Evolutionary conservation across 176 grass and related monocot species (phyloP), one percentile per base, ranked within the genome.

Genomic region (Juncus inflexus): DNA sequence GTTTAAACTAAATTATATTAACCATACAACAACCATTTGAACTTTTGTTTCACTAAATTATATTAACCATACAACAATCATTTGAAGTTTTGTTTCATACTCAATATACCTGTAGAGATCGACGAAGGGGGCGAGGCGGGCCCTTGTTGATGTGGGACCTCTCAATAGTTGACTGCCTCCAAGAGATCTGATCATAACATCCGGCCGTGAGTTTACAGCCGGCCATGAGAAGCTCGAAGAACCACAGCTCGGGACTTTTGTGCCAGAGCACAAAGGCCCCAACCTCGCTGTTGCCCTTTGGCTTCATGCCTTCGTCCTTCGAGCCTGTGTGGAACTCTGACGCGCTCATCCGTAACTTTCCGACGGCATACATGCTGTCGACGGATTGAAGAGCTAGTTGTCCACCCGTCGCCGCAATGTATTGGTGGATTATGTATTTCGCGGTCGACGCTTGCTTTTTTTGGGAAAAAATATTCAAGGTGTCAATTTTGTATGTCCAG

Each of bases 351-450:
- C 78, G 80, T 39, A 92, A 78, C 83, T 99, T 99, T 3, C 94
- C 88, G 36, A 92, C 64, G 3, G 94, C 88, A 35, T 99, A 99
- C 94, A 99, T 99, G 85, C 85, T 92, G 76, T 65, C 78, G 61
- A 92, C 57, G 63, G 85, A 84, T 83, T 76, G 79, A 77, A 99
- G 75, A 45, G 88, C 83, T 37, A 67, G 42, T 75, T 91, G 94
- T 63, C 94, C 94, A n/a, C 94, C 94, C 52, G 85, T 99, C 41
- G 88, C 94, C 7, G 94, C 94, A 36, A 99, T 86, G 83, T 99
- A 99, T 78, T 99, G 88, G 36, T 89, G 85, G 60, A 99, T 92
- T 56, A 99, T 99, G 80, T 99, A 99, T 83, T 90, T 99, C 19
- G 88, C 88, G 67, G 94, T 90, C 15, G 94, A 99, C 43, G 85